Conservation (phyloP, 2,329 filamentous ascomycete species). For the Fusarium phyllophilum region DNA sequence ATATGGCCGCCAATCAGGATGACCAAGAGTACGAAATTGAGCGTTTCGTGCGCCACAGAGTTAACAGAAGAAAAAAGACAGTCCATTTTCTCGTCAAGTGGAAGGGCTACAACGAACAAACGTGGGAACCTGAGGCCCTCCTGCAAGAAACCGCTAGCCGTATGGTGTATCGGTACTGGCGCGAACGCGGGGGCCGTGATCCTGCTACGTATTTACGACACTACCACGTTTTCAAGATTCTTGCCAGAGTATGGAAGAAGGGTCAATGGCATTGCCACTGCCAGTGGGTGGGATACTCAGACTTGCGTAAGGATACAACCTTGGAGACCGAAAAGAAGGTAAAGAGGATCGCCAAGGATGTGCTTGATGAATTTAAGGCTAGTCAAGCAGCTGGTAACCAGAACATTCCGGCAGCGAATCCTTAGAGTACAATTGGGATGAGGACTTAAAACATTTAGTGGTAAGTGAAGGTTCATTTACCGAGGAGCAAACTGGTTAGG, state of each 20-base stretch:
- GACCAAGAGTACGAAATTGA: not conserved
- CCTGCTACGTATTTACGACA: not conserved
- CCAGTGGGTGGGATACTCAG: not conserved
- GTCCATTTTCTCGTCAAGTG: not conserved
- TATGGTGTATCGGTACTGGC: not conserved
- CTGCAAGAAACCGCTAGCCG: not conserved
- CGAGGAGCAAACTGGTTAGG: too few relatives aligned
- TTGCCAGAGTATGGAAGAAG: not conserved
- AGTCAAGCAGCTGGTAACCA: fast-evolving
- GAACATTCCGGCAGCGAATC: fast-evolving
- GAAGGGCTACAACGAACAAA: fast-evolving
- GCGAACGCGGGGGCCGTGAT: not conserved
- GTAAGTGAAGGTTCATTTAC: fast-evolving
- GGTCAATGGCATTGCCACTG: not conserved
- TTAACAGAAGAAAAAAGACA: not conserved
- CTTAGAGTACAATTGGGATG: fast-evolving
- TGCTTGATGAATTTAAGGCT: not conserved
- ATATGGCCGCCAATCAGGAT: not conserved
- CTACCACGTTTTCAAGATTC: not conserved
- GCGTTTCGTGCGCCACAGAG: not conserved
- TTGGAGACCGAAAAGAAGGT: not conserved
- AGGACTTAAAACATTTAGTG: fast-evolving
- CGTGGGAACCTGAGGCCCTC: not conserved
- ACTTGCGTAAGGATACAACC: fast-evolving
- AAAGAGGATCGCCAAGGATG: not conserved